These are phyloP conservation scores for Penicillium olsonii DNA, from an alignment of 2,329 filamentous ascomycete species.

Conservation along the genomic window DNA sequence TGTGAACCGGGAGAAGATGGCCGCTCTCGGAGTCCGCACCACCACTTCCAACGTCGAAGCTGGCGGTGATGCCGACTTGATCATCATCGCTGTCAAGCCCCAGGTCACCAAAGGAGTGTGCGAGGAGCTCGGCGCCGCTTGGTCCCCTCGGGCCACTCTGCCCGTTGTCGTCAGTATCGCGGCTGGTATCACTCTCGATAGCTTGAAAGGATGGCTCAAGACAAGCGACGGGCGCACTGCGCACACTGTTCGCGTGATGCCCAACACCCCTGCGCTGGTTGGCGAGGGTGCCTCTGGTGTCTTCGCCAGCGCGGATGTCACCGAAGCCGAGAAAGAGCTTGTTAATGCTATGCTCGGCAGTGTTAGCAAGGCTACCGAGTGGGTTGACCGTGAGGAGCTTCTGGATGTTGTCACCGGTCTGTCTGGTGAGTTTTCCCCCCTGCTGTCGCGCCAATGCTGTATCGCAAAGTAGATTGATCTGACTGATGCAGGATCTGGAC, in stretches of 20 bases:
- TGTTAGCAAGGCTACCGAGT: constrained; percentile 37
- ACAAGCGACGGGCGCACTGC: constrained; percentile 26
- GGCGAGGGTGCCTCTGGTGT: constrained; percentile 35
- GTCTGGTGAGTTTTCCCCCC: constrained; percentile 28
- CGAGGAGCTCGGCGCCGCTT: constrained; percentile 32
- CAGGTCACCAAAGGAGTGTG: constrained; percentile 36
- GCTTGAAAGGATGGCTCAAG: constrained; percentile 32
- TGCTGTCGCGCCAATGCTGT: background rate
- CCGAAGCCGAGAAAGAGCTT: constrained; percentile 31
- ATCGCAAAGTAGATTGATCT: background rate
- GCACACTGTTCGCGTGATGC: constrained; percentile 39
- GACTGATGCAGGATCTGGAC: constrained; percentile 32
- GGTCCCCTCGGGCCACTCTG: constrained; percentile 24
- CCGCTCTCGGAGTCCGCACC: constrained; percentile 30
- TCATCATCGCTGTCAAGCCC: constrained; percentile 39
- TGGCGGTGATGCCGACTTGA: constrained; percentile 29
- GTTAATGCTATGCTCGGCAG: constrained; percentile 31
- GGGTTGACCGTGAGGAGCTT: constrained; percentile 36
- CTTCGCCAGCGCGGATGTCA: constrained; percentile 30
- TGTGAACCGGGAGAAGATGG: constrained; percentile 37
- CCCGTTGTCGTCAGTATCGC: constrained; percentile 38
- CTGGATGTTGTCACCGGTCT: constrained; percentile 40
- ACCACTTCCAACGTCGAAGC: constrained; percentile 34
- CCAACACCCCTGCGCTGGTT: constrained; percentile 37
- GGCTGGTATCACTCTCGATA: constrained; percentile 35